These are phyloP conservation scores for Tricholomella constricta DNA, from an alignment of 768 basidiomycete species.

Conservation along the genomic window DNA sequence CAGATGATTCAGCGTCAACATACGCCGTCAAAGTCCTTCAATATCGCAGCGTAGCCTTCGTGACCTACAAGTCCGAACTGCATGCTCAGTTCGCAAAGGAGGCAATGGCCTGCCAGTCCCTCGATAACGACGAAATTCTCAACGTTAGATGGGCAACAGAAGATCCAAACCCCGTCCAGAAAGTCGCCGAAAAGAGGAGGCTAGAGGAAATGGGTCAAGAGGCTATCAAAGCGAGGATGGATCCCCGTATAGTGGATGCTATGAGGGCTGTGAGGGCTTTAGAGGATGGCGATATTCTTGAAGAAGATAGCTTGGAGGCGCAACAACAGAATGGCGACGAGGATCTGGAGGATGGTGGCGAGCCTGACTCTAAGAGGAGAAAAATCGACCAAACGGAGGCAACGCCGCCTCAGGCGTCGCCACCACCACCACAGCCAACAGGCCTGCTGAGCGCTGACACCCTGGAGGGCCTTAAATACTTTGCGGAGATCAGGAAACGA, in stretches of 20 bases:
- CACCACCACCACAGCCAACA: slow-evolving; percentile 38
- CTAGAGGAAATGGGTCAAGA: slow-evolving; percentile 84
- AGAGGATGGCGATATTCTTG: slow-evolving; percentile 72
- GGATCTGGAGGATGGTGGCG: slow-evolving; percentile 34
- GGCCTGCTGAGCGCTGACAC: slow-evolving; percentile 84
- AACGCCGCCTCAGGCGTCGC: slow-evolving; percentile 29
- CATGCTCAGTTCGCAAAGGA: slow-evolving; percentile 97
- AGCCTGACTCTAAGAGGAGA: slow-evolving; percentile 37
- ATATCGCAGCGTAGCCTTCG: slow-evolving; percentile 95
- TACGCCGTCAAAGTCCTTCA: slow-evolving; percentile 82
- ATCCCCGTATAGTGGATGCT: slow-evolving; percentile 87
- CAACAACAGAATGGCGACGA: slow-evolving; percentile 27
- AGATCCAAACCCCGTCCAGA: slow-evolving; percentile 93
- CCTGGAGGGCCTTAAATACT: slow-evolving; percentile 87
- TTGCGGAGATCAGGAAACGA: slow-evolving; percentile 81
- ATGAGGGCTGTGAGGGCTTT: slow-evolving; percentile 84
- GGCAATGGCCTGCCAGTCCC: slow-evolving; percentile 96
- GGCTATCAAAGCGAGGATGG: slow-evolving; percentile 83
- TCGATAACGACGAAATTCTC: slow-evolving; percentile 96
- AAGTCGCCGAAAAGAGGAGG: slow-evolving; percentile 81
- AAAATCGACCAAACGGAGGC: slow-evolving; percentile 27
- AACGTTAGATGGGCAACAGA: slow-evolving; percentile 99
- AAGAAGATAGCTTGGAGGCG: slow-evolving; percentile 39
- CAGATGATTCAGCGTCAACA: slow-evolving; percentile 29
- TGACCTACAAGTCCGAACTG: slow-evolving; percentile 87